Conservation (phyloP, 345 rosid genomes). For the Microcos paniculata region DNA sequence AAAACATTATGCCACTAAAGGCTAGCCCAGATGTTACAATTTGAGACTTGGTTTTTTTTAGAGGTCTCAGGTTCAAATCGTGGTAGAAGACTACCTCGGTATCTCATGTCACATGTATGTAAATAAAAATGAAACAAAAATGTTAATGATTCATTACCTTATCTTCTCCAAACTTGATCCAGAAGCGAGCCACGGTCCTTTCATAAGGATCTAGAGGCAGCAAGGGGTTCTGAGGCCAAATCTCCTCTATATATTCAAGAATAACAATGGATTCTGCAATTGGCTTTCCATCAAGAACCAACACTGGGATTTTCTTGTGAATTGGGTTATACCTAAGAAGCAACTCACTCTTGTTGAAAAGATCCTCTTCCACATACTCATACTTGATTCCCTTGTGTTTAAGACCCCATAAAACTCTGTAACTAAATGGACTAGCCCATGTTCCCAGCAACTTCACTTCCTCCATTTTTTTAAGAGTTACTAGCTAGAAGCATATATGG, state of each 20-base stretch:
- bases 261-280: constrained; percentile 32
- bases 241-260: constrained; percentile 33
- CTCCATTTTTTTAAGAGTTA: constrained; percentile 18
- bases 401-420: constrained; percentile 39
- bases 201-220: constrained; percentile 27
- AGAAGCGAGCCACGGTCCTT: constrained; percentile 28
- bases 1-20: too few relatives aligned
- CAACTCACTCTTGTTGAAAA: constrained; percentile 33
- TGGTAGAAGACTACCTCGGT: too few relatives aligned
- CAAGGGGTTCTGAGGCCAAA: constrained; percentile 27
- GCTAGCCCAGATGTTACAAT: too few relatives aligned
- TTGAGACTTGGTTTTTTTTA: too few relatives aligned
- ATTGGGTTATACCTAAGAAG: constrained; percentile 37
- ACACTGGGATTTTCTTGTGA: constrained; percentile 42
- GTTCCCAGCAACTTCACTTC: constrained; percentile 38
- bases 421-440: constrained; percentile 33
- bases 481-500: background rate
- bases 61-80: too few relatives aligned
- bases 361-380: constrained; percentile 33
- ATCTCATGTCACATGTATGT: too few relatives aligned
- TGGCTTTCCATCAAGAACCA: constrained; percentile 33
- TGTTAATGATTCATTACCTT: constrained; percentile 22
- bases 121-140: background rate
- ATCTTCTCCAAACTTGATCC: constrained; percentile 33
- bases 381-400: constrained; percentile 30